Percentiles rank a stretch among this genome's conserved stretches.
Evolutionary conservation across 768 basidiomycete species (phyloP).

Genomic region (Agaricus subrufescens): DNA sequence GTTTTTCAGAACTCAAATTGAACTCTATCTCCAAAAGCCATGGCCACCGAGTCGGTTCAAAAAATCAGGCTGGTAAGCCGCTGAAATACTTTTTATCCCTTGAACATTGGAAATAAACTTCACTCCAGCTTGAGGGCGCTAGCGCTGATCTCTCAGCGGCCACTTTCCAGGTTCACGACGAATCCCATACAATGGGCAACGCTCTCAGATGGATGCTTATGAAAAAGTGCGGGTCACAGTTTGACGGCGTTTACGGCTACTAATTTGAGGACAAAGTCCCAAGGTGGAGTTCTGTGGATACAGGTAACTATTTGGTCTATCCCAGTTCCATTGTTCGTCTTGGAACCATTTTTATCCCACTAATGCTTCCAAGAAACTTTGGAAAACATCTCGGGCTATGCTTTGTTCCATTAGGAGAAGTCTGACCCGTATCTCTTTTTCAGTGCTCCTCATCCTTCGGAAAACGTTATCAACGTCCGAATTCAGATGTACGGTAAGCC

Average conservation of each 20-base stretch:
- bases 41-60: slow-evolving; percentile 33
- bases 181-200: slow-evolving; percentile 96
- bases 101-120: not conserved
- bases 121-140: slow-evolving; percentile 73
- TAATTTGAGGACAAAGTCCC: slow-evolving; percentile 48
- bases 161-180: slow-evolving; percentile 89
- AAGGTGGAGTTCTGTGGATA: slow-evolving; percentile 99
- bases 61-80: slow-evolving; percentile 38
- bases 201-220: slow-evolving; percentile 96
- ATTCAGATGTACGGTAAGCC: slow-evolving; percentile 98
- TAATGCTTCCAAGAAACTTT: not conserved
- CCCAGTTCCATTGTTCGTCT: not conserved
- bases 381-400: not conserved
- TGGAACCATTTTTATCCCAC: slow-evolving; percentile 4
- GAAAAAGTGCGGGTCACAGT: slow-evolving; percentile 75
- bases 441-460: slow-evolving; percentile 93
- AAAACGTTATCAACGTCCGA: slow-evolving; percentile 93
- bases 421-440: slow-evolving; percentile 1
- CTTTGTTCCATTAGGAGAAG: not conserved
- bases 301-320: slow-evolving; percentile 45
- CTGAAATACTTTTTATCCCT: not conserved
- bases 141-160: slow-evolving; percentile 79
- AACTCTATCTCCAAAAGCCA: slow-evolving; percentile 1
- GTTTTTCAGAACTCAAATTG: not conserved
- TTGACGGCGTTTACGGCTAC: not conserved